These are phyloP conservation scores for Trichothecium sympodiale DNA, from an alignment of 2,329 filamentous ascomycete genomes.

Conservation along the genomic window DNA sequence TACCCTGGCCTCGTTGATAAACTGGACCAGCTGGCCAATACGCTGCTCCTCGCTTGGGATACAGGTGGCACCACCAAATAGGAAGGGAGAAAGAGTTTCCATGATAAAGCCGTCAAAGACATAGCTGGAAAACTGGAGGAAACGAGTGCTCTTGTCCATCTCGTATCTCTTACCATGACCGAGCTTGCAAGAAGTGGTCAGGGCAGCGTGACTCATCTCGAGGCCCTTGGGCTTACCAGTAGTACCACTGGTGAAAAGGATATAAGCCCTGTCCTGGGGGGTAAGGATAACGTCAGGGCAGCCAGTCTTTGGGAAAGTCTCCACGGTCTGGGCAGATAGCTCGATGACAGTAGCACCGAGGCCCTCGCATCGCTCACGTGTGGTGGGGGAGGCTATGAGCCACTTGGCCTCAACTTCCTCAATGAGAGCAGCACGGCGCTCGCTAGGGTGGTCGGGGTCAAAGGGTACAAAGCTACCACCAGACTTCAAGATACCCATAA, in stretches of 20 bases:
- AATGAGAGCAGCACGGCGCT: slow-evolving; percentile 3
- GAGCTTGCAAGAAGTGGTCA: too few relatives aligned
- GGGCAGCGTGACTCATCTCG: background rate
- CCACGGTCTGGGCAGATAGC: background rate
- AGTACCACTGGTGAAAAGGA: background rate
- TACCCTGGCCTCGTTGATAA: background rate
- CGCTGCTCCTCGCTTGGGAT: slow-evolving; percentile 10
- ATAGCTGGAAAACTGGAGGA: slow-evolving; percentile 39
- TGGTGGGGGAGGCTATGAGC: slow-evolving; percentile 6
- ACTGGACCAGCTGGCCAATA: slow-evolving; percentile 3
- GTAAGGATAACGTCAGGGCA: background rate
- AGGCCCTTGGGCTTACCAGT: slow-evolving; percentile 3
- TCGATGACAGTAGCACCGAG: background rate
- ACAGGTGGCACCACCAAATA: slow-evolving; percentile 11
- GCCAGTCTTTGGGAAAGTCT: background rate
- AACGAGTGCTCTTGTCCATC: slow-evolving; percentile 25
- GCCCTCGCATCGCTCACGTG: background rate
- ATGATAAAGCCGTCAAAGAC: slow-evolving; percentile 36
- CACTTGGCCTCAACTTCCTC: slow-evolving; percentile 4
- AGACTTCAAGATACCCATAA: slow-evolving; percentile 1
- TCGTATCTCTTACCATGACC: background rate
- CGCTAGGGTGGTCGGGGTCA: background rate
- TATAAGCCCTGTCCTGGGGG: background rate
- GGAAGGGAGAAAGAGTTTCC: slow-evolving; percentile 11
- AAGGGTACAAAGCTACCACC: slow-evolving; percentile 1